These are phyloP conservation scores for Arachis stenosperma DNA, from an alignment of 306 rosid genomes.

Conservation along the genomic window DNA sequence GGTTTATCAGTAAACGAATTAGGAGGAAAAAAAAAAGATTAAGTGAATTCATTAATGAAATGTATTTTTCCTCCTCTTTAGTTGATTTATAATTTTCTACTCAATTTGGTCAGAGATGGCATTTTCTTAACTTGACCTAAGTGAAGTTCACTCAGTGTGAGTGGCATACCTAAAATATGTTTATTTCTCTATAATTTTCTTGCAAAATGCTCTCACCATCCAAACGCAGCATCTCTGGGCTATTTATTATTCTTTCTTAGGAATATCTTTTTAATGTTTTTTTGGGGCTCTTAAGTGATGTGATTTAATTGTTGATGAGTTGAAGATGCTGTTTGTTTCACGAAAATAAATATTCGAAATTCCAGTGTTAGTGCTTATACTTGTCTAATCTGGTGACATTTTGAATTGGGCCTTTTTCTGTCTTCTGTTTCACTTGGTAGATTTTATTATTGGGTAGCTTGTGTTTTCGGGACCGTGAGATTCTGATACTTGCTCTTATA, in stretches of 20 bases:
- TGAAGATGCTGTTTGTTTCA: slow-evolving; percentile 62
- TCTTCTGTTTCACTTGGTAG: slow-evolving; percentile 27
- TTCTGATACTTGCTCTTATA: slow-evolving; percentile 83
- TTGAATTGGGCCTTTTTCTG: slow-evolving; percentile 34
- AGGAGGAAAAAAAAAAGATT: background rate
- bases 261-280: slow-evolving; percentile 39
- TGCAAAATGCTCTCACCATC: slow-evolving; percentile 38
- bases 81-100: background rate
- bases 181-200: slow-evolving; percentile 35
- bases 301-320: slow-evolving; percentile 62
- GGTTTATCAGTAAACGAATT: slow-evolving; percentile 26
- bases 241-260: slow-evolving; percentile 24
- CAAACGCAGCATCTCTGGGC: slow-evolving; percentile 39
- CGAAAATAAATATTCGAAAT: slow-evolving; percentile 42
- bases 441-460: slow-evolving; percentile 53
- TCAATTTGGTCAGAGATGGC: slow-evolving; percentile 36
- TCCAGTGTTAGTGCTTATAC: slow-evolving; percentile 44
- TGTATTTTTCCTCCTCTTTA: background rate
- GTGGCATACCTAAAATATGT: slow-evolving; percentile 32
- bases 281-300: slow-evolving; percentile 38
- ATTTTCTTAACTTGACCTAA: slow-evolving; percentile 38
- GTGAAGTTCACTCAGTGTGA: slow-evolving; percentile 11
- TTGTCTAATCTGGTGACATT: slow-evolving; percentile 42
- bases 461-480: slow-evolving; percentile 68
- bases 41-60: slow-evolving; percentile 12